Base-by-base conservation (phyloP, 805 yeast genomes). In the Starmerella bombicola region DNA sequence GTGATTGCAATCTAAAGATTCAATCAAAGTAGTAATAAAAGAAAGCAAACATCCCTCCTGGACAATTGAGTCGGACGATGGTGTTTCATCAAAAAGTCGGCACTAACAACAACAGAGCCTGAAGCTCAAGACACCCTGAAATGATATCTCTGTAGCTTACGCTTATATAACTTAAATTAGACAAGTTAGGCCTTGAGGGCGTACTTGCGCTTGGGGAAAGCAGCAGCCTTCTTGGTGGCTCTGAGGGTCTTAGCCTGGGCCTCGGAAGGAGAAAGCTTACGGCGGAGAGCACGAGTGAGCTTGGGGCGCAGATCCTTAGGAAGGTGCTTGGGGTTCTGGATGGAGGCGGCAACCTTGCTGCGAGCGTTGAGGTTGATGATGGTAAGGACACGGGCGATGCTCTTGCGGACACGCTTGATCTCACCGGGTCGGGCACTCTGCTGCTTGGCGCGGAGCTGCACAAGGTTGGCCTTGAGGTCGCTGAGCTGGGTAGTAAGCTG, bases 251-350 rank as follows among this genome's bases (percentile, higher is more conserved):
- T 69, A 67, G 71, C 71, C 60, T 74, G 63, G 66, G 82, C 78
- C 74, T 91, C 95, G 69, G 69, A 68, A 65, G 80, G 74, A 69
- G 96, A 77, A 66, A 91, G 76, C 66, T 78, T 76, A 78, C 97
- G 82, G 82, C 98, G 88, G 71, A 88, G 72, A 69, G 98, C 97
- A 80, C 97, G 88, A 71, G 99, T 91, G 81, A 91, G 83, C 88
- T 91, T 91, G 61, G 85, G 94, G 76, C 97, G 88, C 73, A 91
- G 78, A 69, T 86, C 96, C 76, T 88, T 86, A 76, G 98, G 97
- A 69, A 76, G 74, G 79, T 77, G 81, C 73, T 84, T 86, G 61
- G 62, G 61, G 58, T 53, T 55, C 79, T 82, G 80, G 88, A 86
- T 86, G 76, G 82, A 80, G 65, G 80, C 91, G 71, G 83, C 83